These are phyloP conservation scores for Sparassis latifolia DNA, from an alignment of 1,284 basidiomycete genomes.

Conservation along the genomic window DNA sequence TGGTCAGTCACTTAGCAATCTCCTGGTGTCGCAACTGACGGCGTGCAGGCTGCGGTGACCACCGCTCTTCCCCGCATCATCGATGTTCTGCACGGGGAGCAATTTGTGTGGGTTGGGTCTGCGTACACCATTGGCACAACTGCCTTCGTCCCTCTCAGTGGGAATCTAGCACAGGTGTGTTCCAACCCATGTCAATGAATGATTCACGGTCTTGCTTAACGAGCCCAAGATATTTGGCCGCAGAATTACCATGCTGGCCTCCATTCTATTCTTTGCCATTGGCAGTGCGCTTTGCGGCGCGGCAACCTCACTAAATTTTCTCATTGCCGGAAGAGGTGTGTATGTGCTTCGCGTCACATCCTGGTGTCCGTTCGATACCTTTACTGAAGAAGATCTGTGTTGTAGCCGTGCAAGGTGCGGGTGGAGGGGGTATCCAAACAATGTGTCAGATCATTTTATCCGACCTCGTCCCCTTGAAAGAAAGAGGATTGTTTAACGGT, in stretches of 20 bases:
- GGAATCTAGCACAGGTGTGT: constrained; percentile 18
- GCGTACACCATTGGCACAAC: constrained; percentile 24
- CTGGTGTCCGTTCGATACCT: neutral
- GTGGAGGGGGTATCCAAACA: constrained; percentile 38
- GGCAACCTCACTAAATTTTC: constrained; percentile 11
- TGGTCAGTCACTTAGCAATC: neutral
- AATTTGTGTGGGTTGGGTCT: constrained; percentile 25
- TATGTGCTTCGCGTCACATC: neutral
- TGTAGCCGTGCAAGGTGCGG: constrained; percentile 30
- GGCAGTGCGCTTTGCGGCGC: constrained; percentile 29
- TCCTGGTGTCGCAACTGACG: neutral
- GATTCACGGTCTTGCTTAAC: too few relatives aligned
- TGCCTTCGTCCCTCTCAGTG: constrained; percentile 22
- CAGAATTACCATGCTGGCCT: constrained; percentile 4
- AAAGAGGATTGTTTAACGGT: constrained; percentile 10
- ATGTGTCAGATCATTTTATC: constrained; percentile 19
- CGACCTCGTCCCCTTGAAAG: constrained; percentile 12
- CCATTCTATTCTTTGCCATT: constrained; percentile 7
- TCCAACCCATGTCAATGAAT: too few relatives aligned
- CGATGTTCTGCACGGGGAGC: constrained; percentile 19
- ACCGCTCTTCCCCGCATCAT: constrained; percentile 28
- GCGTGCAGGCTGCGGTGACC: constrained; percentile 19
- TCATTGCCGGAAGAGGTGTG: neutral
- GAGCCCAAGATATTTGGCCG: constrained; percentile 9
- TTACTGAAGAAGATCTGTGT: neutral